Evolutionary conservation across 108 stramenopile species (phyloP).

Genomic region (Bacterosira constricta): DNA sequence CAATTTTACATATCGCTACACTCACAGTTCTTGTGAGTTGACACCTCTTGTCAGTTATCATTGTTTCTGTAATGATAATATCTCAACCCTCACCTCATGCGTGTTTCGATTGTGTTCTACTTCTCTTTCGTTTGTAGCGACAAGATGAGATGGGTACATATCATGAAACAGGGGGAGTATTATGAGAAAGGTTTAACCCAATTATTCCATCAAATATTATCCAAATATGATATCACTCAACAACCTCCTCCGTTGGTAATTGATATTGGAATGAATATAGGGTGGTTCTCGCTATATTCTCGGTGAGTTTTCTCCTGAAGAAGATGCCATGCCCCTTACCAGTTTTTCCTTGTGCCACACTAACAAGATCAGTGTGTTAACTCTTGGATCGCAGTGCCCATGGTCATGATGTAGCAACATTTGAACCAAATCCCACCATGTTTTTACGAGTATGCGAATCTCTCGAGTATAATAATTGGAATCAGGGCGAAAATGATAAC

Average conservation of each 20-base stretch:
- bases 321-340: not conserved
- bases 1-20: slow-evolving; percentile 37
- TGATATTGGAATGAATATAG: slow-evolving; percentile 50
- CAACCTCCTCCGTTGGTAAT: slow-evolving; percentile 9
- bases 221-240: not conserved
- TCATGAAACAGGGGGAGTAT: slow-evolving; percentile 32
- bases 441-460: slow-evolving; percentile 34
- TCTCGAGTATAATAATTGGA: slow-evolving; percentile 28
- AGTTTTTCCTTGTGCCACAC: not conserved
- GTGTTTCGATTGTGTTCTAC: too few species aligned
- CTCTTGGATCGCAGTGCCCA: slow-evolving; percentile 27
- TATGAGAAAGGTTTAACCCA: slow-evolving; percentile 40
- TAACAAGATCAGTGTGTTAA: not conserved
- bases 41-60: not conserved
- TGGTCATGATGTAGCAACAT: slow-evolving; percentile 30
- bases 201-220: slow-evolving; percentile 29
- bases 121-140: too few species aligned
- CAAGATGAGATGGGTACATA: slow-evolving; percentile 40
- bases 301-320: not conserved
- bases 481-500: not conserved
- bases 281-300: too few species aligned
- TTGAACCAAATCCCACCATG: slow-evolving; percentile 48
- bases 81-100: not conserved
- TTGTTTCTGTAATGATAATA: too few species aligned
- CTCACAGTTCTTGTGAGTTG: not conserved